Base-by-base conservation (phyloP, 345 rosid genomes). In the Toxicodendron radicans region DNA sequence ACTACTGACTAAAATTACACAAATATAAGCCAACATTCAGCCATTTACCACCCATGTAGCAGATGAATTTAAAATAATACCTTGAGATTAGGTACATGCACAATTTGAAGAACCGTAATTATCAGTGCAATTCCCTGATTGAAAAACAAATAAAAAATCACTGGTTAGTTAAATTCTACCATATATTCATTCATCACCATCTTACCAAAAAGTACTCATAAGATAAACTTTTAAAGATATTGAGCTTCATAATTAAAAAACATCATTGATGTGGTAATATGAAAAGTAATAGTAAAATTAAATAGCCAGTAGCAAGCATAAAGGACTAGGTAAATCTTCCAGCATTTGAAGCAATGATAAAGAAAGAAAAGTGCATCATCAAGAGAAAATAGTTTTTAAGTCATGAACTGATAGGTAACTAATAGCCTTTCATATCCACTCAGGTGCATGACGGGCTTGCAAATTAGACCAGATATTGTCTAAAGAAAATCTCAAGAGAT, bases 21-120 rank as follows among this genome's bases (percentile, higher is more conserved):
- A 13, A 35, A 10, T 35, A 6, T 8, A 54, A 2, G 66, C 30
- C 53, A 54, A 68, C 32, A 69, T 16, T 2, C 56, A 53, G 71
- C 9, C 35, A 43, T 63, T 8, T 4, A 30, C 69, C 53, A 35
- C 38, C n/a, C n/a, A 68, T 33, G 56, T 7, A 56, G 24, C 35
- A 74, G 64, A 70, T 41, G 35, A 66, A 21, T 72, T 60, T 51
- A 63, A 33, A 51, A 2, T 54, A 64, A 57, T 87, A 96, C 98
- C 98, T 96, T 93, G 67, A 96, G 97, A 84, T 93, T 96, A 61
- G 99, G 99, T 65, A 96, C 84, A 68, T 83, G 97, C 80, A 93
- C 98, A 79, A 96, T 91, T 80, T 96, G 99, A 77, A 96, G 84
- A 60, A 96, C 98, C 32, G 97, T 92, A 86, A 96, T 85, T 75